A percentile compares a stretch with the other conserved stretches of the same genome.
Conservation (phyloP, 306 rosid genomes). For the Trichosanthes truncata region DNA sequence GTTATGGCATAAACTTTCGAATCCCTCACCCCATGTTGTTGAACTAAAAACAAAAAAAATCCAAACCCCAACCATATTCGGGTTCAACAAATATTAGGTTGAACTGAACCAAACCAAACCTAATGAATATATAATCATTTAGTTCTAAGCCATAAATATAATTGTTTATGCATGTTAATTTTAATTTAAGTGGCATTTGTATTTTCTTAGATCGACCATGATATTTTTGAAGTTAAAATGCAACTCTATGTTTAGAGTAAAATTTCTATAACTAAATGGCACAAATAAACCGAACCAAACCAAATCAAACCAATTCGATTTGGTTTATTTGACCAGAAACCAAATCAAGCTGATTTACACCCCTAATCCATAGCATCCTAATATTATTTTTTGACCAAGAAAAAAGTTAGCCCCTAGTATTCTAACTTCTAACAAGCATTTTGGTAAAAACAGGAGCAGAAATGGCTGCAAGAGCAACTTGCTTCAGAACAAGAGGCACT, state of each 20-base stretch:
- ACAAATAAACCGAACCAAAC: neutral
- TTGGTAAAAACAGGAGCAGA: slow-evolving; percentile 49
- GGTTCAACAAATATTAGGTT: neutral
- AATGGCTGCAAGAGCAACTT: slow-evolving; percentile 56
- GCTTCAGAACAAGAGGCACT: slow-evolving; percentile 59
- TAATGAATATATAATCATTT: too few species aligned
- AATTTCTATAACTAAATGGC: neutral
- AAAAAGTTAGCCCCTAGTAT: neutral
- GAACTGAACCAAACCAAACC: neutral
- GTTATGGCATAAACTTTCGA: too few species aligned
- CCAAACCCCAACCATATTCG: neutral
- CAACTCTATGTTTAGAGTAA: neutral
- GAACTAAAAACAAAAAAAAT: too few species aligned
- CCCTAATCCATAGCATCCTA: neutral
- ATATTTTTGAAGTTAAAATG: too few species aligned
- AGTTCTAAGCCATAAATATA: neutral
- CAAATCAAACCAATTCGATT: neutral
- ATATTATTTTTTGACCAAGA: too few species aligned
- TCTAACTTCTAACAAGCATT: neutral
- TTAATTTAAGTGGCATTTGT: neutral
- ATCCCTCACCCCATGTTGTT: too few species aligned
- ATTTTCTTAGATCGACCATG: neutral
- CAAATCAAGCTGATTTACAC: neutral
- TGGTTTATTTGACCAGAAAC: neutral
- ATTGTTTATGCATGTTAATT: too few species aligned